Conservation (phyloP, 495 filamentous ascomycete genomes). For the Hypoxylon fragiforme region DNA sequence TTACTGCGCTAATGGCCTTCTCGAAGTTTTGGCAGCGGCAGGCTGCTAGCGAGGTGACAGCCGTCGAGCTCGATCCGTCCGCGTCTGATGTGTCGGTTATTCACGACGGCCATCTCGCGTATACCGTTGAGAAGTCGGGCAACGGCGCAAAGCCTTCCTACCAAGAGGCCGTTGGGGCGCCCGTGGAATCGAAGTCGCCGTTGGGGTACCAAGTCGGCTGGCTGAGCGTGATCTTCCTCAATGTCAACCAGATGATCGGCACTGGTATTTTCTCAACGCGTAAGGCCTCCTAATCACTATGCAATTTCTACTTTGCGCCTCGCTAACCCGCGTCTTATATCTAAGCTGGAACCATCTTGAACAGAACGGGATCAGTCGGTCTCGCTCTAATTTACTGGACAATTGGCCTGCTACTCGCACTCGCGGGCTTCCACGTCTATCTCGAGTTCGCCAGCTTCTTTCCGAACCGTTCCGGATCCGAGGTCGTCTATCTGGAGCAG, state of each 20-base stretch:
- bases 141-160: constrained; percentile 61
- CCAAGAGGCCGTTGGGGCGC: constrained; percentile 65
- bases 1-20: too few relatives aligned
- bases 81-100: constrained; percentile 29
- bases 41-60: constrained; percentile 8
- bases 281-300: constrained; percentile 33
- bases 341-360: constrained; percentile 58
- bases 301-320: not conserved
- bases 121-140: constrained; percentile 55
- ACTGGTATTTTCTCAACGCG: constrained; percentile 69
- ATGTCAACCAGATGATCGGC: constrained; percentile 68
- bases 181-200: constrained; percentile 61
- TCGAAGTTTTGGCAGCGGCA: constrained; percentile 22
- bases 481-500: constrained; percentile 70
- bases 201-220: constrained; percentile 62
- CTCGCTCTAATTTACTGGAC: constrained; percentile 64
- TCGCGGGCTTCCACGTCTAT: constrained; percentile 56
- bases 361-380: constrained; percentile 61
- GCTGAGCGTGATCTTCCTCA: constrained; percentile 61
- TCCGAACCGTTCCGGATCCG: constrained; percentile 65
- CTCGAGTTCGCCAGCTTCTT: constrained; percentile 65
- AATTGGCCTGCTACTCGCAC: constrained; percentile 58
- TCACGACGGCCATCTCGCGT: constrained; percentile 51
- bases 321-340: not conserved
- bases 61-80: constrained; percentile 10